phyloP scores from a whole-genome alignment of 2,329 filamentous ascomycete species.

The Leptographium procerum region DNA sequence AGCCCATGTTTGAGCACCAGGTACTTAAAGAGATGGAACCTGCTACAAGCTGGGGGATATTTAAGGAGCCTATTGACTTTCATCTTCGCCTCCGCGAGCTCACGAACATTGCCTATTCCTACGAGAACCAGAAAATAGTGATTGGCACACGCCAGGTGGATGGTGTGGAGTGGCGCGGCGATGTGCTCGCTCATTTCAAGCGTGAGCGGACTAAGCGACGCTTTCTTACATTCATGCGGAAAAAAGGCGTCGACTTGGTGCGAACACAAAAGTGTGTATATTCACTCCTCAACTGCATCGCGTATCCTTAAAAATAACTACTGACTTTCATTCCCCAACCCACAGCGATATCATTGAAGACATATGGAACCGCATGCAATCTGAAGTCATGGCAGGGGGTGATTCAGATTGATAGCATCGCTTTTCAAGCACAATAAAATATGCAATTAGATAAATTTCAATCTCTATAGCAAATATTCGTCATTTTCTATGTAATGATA shows the following conservation, averaged over 20 bases:
- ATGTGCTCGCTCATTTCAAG: slow-evolving; percentile 41
- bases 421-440: not conserved
- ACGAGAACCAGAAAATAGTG: slow-evolving; percentile 29
- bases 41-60: slow-evolving; percentile 33
- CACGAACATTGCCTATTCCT: slow-evolving; percentile 31
- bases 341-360: slow-evolving; percentile 24
- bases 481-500: too few species aligned
- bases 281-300: slow-evolving; percentile 15
- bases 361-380: slow-evolving; percentile 25
- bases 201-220: slow-evolving; percentile 39
- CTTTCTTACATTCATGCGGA: slow-evolving; percentile 36
- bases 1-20: slow-evolving; percentile 38
- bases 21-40: slow-evolving; percentile 34
- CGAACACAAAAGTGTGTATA: slow-evolving; percentile 30
- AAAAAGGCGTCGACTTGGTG: slow-evolving; percentile 29
- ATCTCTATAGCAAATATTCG: not conserved
- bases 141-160: slow-evolving; percentile 24
- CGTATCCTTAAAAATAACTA: not conserved
- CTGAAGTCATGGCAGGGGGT: slow-evolving; percentile 19
- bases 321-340: not conserved
- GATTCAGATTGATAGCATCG: slow-evolving; percentile 12
- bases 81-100: slow-evolving; percentile 36
- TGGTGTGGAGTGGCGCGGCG: slow-evolving; percentile 25
- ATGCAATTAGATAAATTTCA: not conserved
- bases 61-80: slow-evolving; percentile 39